Base-by-base conservation (phyloP, 2,329 filamentous ascomycete species). In the Alternaria solani region DNA sequence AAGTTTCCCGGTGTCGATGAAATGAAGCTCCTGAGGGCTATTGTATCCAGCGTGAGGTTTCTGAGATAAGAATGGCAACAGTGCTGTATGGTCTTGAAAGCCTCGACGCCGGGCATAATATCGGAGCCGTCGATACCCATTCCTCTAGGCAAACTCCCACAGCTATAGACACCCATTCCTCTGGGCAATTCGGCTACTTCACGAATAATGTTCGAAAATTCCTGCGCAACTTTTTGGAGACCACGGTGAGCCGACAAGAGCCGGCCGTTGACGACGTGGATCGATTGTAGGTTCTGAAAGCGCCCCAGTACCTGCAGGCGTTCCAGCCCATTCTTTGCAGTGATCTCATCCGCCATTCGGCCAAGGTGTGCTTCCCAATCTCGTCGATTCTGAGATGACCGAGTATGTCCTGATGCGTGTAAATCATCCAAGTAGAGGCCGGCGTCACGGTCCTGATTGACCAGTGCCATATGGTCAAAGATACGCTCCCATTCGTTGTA, bases 401-500 rank as follows among this genome's bases (percentile, higher is more conserved):
- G 38, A 20, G 41, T 43, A 36, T 52, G 53, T 39, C 46, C 32
- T 16, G 32, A 36, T 16, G 32, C 9, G 28, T 30, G 9, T 30
- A 30, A 9, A 30, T 30, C 7, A 7, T 9, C 7, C 7, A 9
- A 16, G 32, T 36, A 11, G 32, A 14, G 14, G 32, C 14, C 9
- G 32, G 32, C 32, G 32, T 36, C 14, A 12, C 14, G 32, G 11
- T 5, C 4, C 32, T 12, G 32, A 16, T 36, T 12, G 6, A 36
- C 5, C 14, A 14, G 46, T 26, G 46, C 47, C 44, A 32, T 56
- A 7, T 7, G 12, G 2, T 4, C 3, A 18, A 61, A 65, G 23
- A 64, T 56, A 6, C 6, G 11, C 16, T 47, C 36, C 66, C 66
- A 69, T 32, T 63, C 61, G 16, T 55, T 34, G 25, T 58, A 48